These are phyloP conservation scores for Cordyceps farinosa DNA, from an alignment of 2,329 filamentous ascomycete genomes.

Conservation along the genomic window DNA sequence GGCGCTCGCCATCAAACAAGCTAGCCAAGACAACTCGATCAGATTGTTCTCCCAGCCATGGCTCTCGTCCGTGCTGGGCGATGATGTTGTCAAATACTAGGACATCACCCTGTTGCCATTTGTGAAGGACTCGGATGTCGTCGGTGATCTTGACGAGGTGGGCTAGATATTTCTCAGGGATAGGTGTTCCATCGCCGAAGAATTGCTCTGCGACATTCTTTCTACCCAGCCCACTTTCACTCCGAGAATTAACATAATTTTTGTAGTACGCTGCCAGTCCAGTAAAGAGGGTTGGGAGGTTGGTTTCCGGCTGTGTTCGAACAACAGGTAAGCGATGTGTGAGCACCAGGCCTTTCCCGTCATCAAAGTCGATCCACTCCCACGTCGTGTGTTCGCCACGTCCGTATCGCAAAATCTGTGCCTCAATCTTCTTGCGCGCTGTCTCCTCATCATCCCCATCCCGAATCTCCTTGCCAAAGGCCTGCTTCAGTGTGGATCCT, in stretches of 20 bases:
- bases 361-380: slow-evolving; percentile 43
- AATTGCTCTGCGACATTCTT: slow-evolving; percentile 35
- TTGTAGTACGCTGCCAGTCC: slow-evolving; percentile 44
- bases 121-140: slow-evolving; percentile 46
- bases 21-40: slow-evolving; percentile 46
- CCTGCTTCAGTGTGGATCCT: slow-evolving; percentile 39
- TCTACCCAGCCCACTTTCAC: slow-evolving; percentile 20
- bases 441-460: slow-evolving; percentile 42
- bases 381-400: slow-evolving; percentile 44
- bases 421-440: slow-evolving; percentile 41
- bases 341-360: slow-evolving; percentile 30
- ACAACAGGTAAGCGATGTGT: slow-evolving; percentile 45
- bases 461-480: slow-evolving; percentile 45
- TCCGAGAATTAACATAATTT: slow-evolving; percentile 21
- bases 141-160: slow-evolving; percentile 43
- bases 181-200: slow-evolving; percentile 44
- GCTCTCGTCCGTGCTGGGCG: slow-evolving; percentile 46
- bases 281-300: slow-evolving; percentile 44
- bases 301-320: slow-evolving; percentile 43
- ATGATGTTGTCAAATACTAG: slow-evolving; percentile 47
- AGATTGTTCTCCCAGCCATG: slow-evolving; percentile 44
- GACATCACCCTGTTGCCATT: slow-evolving; percentile 45
- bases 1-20: slow-evolving; percentile 42
- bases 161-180: slow-evolving; percentile 43
- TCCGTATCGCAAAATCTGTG: slow-evolving; percentile 45